These are phyloP conservation scores for Colletotrichum karsti DNA, from an alignment of 2,329 filamentous ascomycete genomes.

Conservation along the genomic window DNA sequence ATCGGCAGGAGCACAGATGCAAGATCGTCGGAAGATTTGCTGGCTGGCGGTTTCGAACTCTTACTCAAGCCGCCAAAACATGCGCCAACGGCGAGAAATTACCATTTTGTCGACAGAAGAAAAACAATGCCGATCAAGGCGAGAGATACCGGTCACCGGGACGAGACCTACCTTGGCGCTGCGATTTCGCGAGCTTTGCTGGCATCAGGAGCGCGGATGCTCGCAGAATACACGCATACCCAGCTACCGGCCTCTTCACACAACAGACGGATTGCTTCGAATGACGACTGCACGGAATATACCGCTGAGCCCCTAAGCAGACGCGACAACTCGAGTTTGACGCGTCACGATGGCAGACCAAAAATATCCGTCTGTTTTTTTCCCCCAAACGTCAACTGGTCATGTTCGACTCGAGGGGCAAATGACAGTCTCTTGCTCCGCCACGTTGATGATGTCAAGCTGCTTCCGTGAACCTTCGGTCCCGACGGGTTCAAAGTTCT, in stretches of 20 bases:
- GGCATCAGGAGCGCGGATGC: background rate
- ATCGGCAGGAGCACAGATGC: constrained; percentile 11
- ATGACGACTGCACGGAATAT: background rate
- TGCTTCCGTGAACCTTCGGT: background rate
- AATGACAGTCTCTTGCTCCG: background rate
- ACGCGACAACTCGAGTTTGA: background rate
- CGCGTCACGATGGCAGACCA: constrained; percentile 3
- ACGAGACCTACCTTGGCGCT: too few species aligned
- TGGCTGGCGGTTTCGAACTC: background rate
- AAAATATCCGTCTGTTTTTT: constrained; percentile 1
- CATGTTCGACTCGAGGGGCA: background rate
- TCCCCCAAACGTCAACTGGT: background rate
- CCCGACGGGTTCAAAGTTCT: constrained; percentile 4
- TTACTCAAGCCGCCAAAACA: background rate
- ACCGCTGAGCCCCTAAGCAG: background rate
- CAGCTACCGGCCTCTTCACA: background rate
- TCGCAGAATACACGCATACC: too few species aligned
- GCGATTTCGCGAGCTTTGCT: background rate
- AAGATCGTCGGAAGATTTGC: constrained; percentile 1
- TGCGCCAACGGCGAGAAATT: background rate
- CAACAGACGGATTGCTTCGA: background rate
- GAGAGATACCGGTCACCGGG: background rate
- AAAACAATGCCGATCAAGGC: background rate
- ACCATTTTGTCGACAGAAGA: background rate
- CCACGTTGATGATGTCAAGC: constrained; percentile 2